phyloP scores from a whole-genome alignment of 169 alveolate species.

The Cryptosporidium viatorum region DNA sequence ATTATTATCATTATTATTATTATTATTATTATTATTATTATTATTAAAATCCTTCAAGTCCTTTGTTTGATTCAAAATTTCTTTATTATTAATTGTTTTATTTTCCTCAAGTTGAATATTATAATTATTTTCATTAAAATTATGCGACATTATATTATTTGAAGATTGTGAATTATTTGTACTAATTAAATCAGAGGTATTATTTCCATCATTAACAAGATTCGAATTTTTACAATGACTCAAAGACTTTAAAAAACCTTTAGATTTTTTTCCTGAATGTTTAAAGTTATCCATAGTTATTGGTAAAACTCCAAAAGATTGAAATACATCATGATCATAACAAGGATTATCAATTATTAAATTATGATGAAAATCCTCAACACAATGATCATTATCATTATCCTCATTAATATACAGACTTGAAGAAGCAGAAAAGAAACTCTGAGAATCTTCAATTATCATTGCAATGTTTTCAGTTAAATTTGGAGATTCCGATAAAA shows the following conservation, averaged over 20 bases:
- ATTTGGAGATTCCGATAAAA: conserved; percentile 28
- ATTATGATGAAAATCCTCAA: conserved; percentile 3
- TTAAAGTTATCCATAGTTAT: conserved; percentile 21
- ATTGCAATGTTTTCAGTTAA: conserved; percentile 17
- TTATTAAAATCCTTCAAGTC: not conserved
- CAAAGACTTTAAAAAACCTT: not conserved
- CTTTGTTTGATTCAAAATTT: not conserved
- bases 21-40: not conserved
- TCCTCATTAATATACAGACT: not conserved
- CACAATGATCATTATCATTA: not conserved
- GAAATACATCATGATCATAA: conserved; percentile 35
- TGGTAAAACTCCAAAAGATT: conserved; percentile 62
- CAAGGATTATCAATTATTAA: conserved; percentile 24
- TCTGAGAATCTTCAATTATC: conserved; percentile 14
- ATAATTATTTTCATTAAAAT: not conserved
- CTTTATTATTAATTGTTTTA: not conserved
- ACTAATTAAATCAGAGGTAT: not conserved
- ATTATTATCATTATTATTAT: not conserved
- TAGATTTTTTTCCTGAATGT: not conserved
- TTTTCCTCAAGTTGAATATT: not conserved
- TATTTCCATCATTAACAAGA: not conserved
- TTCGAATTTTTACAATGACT: not conserved
- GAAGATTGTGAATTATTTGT: not conserved
- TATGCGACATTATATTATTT: not conserved
- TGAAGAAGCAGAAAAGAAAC: conserved; percentile 37